These are phyloP conservation scores for Yamadazyma sp. DNA, from an alignment of 805 yeast genomes.

Conservation along the genomic window DNA sequence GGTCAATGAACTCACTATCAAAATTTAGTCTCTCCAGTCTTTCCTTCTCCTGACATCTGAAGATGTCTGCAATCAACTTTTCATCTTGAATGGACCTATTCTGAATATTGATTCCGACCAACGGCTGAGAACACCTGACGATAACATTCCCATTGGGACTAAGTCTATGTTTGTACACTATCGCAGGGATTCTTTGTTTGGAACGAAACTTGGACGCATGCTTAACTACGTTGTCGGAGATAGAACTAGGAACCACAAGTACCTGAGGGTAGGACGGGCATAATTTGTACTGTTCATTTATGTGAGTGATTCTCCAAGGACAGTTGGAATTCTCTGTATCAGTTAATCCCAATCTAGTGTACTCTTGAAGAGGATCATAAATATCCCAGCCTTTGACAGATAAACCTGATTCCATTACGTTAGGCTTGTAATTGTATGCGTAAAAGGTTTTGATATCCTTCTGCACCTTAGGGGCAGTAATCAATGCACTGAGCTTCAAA, in stretches of 20 bases:
- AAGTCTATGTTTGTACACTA: conserved; percentile 67
- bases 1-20: conserved; percentile 26
- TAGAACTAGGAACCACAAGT: conserved; percentile 68
- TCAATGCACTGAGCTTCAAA: conserved; percentile 63
- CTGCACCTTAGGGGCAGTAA: conserved; percentile 55
- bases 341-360: conserved; percentile 67
- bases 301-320: conserved; percentile 68
- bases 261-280: conserved; percentile 73
- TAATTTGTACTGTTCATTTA: conserved; percentile 65
- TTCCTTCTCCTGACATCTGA: conserved; percentile 52
- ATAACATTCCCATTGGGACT: conserved; percentile 69
- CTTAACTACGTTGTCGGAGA: conserved; percentile 77
- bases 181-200: conserved; percentile 77
- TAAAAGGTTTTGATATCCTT: conserved; percentile 52
- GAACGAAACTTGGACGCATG: conserved; percentile 88
- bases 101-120: conserved; percentile 81
- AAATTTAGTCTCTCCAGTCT: conserved; percentile 19
- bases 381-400: conserved; percentile 64
- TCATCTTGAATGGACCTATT: conserved; percentile 91
- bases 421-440: conserved; percentile 81
- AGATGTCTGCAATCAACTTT: conserved; percentile 70
- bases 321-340: conserved; percentile 13
- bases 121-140: conserved; percentile 88
- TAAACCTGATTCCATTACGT: conserved; percentile 58
- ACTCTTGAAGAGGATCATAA: conserved; percentile 64